Evolutionary conservation across 805 yeast species (phyloP).

Genomic region (Suhomyces emberorum): DNA sequence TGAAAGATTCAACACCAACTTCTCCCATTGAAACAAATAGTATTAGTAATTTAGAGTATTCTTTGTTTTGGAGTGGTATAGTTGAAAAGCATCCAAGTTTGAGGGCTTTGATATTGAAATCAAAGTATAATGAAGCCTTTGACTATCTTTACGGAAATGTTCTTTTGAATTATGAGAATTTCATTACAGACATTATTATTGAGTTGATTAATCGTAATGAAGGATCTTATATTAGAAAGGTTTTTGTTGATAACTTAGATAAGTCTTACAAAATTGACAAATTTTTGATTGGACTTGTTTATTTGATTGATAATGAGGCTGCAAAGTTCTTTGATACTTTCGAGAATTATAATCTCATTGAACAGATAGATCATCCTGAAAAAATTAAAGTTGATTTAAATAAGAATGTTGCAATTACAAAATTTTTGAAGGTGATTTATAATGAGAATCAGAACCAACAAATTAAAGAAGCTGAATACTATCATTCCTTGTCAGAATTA

Average conservation of each 20-base stretch:
- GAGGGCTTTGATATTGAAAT: constrained; percentile 13
- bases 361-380: constrained; percentile 7
- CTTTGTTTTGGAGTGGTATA: constrained; percentile 30
- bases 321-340: constrained; percentile 21
- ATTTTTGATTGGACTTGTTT: constrained; percentile 34
- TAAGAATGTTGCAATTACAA: constrained; percentile 13
- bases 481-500: constrained; percentile 27
- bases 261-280: constrained; percentile 18
- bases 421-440: constrained; percentile 21
- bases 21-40: constrained; percentile 13
- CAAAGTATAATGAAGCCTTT: constrained; percentile 22
- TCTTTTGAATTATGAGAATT: constrained; percentile 19
- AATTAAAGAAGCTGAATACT: constrained; percentile 24
- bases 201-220: constrained; percentile 31
- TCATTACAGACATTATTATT: constrained; percentile 36
- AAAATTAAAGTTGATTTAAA: constrained; percentile 14
- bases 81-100: constrained; percentile 19
- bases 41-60: constrained; percentile 19
- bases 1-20: constrained; percentile 11
- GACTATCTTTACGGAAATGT: constrained; percentile 22
- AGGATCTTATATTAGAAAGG: constrained; percentile 37
- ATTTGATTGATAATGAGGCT: constrained; percentile 28
- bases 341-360: constrained; percentile 15
- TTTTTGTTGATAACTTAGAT: constrained; percentile 26
- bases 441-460: constrained; percentile 10